Percentiles rank a stretch among this genome's conserved stretches.
Conservation (phyloP, 805 yeast species). For the Yarrowia osloensis region DNA sequence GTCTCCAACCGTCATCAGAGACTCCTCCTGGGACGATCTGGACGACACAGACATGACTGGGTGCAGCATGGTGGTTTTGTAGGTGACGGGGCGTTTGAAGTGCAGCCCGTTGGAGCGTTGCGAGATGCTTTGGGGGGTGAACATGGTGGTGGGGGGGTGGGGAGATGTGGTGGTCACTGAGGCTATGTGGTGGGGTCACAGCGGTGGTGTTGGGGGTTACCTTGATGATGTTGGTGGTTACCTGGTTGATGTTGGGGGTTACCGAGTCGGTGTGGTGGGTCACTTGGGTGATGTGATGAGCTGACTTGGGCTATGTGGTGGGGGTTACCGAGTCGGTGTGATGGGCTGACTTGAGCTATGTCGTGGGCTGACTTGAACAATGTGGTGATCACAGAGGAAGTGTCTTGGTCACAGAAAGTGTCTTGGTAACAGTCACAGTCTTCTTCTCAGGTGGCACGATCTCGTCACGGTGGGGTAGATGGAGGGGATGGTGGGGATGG, state of each 20-base stretch:
- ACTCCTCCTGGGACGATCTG: constrained; percentile 7
- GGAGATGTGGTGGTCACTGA: background rate
- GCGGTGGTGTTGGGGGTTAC: background rate
- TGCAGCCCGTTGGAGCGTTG: constrained; percentile 32
- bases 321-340: no score
- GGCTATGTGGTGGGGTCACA: background rate
- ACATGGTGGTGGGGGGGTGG: background rate
- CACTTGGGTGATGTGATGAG: background rate
- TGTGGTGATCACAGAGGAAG: no score
- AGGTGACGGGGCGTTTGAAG: constrained; percentile 19
- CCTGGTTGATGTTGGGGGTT: background rate
- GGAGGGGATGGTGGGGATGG: no score
- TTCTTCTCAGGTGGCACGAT: no score
- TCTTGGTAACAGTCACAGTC: no score
- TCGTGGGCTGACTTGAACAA: no score
- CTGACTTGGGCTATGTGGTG: no score
- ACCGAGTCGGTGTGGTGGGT: background rate
- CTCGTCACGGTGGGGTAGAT: no score
- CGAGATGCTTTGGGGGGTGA: constrained; percentile 30
- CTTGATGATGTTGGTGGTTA: background rate
- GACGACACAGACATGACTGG: constrained; percentile 16
- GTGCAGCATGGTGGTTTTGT: constrained; percentile 9
- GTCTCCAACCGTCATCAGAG: constrained; percentile 5
- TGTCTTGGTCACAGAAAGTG: no score
- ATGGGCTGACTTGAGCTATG: no score